A percentile compares a stretch with the other conserved stretches of the same genome.
Conservation (phyloP, 805 yeast species). For the Saccharomycopsis sp. region DNA sequence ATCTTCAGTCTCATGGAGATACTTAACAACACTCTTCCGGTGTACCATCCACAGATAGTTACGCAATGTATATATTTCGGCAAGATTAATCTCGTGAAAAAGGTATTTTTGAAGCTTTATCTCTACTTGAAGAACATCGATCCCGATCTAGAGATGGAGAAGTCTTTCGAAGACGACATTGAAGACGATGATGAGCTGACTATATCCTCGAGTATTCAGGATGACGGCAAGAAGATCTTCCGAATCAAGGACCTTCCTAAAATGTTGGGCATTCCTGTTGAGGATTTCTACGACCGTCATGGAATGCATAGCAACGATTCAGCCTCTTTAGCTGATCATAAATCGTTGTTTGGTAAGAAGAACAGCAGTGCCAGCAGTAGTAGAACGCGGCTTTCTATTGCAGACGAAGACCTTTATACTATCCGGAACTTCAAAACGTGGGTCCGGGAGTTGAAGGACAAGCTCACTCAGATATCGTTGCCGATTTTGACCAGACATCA, state of each 20-base stretch:
- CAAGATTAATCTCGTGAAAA: slow-evolving; percentile 47
- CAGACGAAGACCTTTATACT: slow-evolving; percentile 25
- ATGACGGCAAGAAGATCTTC: slow-evolving; percentile 4
- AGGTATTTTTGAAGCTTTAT: slow-evolving; percentile 49
- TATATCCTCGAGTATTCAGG: not conserved
- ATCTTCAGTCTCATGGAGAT: slow-evolving; percentile 68
- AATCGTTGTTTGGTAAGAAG: too few relatives aligned
- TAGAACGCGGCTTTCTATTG: slow-evolving; percentile 25
- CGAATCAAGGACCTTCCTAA: slow-evolving; percentile 12
- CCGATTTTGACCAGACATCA: slow-evolving; percentile 88
- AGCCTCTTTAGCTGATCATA: too few relatives aligned
- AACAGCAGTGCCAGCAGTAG: not conserved
- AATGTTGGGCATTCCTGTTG: slow-evolving; percentile 12
- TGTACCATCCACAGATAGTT: slow-evolving; percentile 85
- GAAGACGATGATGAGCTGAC: slow-evolving; percentile 25
- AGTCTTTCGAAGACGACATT: slow-evolving; percentile 24
- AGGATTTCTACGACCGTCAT: slow-evolving; percentile 12
- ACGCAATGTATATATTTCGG: slow-evolving; percentile 68
- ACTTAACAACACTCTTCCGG: slow-evolving; percentile 82
- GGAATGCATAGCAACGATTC: not conserved
- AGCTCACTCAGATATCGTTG: slow-evolving; percentile 55
- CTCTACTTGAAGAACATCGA: slow-evolving; percentile 49
- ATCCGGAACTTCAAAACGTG: slow-evolving; percentile 22
- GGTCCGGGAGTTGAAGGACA: slow-evolving; percentile 38
- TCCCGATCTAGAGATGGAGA: slow-evolving; percentile 31